Conservation (phyloP, 495 filamentous ascomycete species). For the Alectoria sarmentosa region DNA sequence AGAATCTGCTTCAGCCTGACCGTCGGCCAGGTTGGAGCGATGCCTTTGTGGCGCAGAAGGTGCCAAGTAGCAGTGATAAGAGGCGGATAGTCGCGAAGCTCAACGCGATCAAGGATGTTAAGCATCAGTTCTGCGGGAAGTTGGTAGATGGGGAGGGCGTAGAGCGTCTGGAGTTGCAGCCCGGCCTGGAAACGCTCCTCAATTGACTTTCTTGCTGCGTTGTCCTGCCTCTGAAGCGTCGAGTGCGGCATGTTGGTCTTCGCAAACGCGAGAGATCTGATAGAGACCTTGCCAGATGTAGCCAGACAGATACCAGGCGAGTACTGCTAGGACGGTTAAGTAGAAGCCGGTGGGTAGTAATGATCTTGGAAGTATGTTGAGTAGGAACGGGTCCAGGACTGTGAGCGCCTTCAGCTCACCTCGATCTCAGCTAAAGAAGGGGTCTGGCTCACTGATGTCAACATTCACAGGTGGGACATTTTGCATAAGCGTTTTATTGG, state of each 20-base stretch:
- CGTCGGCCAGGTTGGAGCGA: conserved; percentile 22
- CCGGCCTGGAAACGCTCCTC: conserved; percentile 19
- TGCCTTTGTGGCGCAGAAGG: conserved; percentile 27
- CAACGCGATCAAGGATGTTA: conserved; percentile 33
- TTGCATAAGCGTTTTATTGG: conserved; percentile 66
- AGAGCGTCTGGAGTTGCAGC: conserved; percentile 15
- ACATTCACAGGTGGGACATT: conserved; percentile 65
- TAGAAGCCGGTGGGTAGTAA: conserved; percentile 59
- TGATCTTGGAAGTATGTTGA: conserved; percentile 64
- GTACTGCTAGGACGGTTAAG: conserved; percentile 47
- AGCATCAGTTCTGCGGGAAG: conserved; percentile 39
- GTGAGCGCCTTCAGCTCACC: conserved; percentile 14
- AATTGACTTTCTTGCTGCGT: conserved; percentile 15
- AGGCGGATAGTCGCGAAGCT: conserved; percentile 32
- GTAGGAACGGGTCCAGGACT: conserved; percentile 79
- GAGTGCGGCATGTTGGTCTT: conserved; percentile 9
- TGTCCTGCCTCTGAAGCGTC: conserved; percentile 7
- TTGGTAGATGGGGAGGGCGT: conserved; percentile 25
- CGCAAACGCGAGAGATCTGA: conserved; percentile 1
- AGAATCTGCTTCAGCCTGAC: conserved; percentile 16
- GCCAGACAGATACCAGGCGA: conserved; percentile 42
- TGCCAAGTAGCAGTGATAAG: conserved; percentile 36
- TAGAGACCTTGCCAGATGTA: conserved; percentile 23
- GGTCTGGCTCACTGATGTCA: conserved; percentile 55
- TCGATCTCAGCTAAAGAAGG: conserved; percentile 8